These are phyloP conservation scores for Lanmaoa rubissima DNA, from an alignment of 768 basidiomycete genomes.

Conservation along the genomic window DNA sequence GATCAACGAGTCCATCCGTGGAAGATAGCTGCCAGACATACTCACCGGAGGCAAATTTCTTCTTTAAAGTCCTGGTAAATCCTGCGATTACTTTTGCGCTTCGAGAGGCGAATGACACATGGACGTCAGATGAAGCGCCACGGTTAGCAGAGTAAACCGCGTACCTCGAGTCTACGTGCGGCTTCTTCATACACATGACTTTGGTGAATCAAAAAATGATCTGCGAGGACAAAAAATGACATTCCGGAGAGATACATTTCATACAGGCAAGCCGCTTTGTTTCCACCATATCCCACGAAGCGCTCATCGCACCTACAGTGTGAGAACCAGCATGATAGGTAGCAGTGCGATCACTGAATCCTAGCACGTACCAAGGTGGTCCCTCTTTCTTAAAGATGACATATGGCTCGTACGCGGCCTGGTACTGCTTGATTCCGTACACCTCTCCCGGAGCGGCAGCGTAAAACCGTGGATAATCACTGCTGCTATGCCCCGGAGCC, in stretches of 20 bases:
- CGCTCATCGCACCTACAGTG: conserved; percentile 82
- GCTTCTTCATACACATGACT: conserved; percentile 80
- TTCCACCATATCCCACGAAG: conserved; percentile 88
- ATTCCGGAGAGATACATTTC: conserved; percentile 89
- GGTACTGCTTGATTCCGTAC: conserved; percentile 75
- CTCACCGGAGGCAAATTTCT: conserved; percentile 66
- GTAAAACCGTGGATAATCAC: conserved; percentile 73
- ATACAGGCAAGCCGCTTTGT: conserved; percentile 90
- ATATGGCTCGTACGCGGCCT: conserved; percentile 87
- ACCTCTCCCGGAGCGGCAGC: conserved; percentile 58
- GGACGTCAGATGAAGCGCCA: background rate
- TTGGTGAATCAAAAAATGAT: conserved; percentile 89
- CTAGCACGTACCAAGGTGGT: conserved; percentile 59
- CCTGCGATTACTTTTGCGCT: conserved; percentile 76
- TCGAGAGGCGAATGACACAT: background rate
- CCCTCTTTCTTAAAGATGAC: conserved; percentile 76
- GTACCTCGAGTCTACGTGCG: conserved; percentile 67
- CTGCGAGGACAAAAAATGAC: conserved; percentile 77
- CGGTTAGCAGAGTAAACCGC: background rate
- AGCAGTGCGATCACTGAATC: background rate
- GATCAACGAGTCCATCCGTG: background rate
- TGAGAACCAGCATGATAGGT: background rate
- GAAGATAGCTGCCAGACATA: background rate
- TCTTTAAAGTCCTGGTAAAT: conserved; percentile 77
- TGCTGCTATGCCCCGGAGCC: conserved; percentile 77